Conservation (phyloP, 2,329 filamentous ascomycete species). For the Colletotrichum kahawae region DNA sequence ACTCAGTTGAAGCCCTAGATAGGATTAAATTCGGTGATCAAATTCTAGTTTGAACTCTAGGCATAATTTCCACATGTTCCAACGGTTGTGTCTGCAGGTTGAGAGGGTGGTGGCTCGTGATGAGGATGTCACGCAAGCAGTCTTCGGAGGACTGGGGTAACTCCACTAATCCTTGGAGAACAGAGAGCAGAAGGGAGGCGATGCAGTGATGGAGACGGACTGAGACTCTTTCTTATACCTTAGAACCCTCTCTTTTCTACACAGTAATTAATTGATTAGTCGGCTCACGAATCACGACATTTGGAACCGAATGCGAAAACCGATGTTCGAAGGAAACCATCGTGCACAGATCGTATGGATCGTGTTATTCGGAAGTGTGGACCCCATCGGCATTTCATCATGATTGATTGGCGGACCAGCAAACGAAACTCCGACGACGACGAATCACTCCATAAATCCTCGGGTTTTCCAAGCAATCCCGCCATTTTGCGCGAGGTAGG, state of each 20-base stretch:
- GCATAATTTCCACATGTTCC: background rate
- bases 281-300: background rate
- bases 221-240: background rate
- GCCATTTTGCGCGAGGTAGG: background rate
- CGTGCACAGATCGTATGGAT: background rate
- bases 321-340: background rate
- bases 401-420: background rate
- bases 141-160: background rate
- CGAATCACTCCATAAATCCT: background rate
- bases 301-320: background rate
- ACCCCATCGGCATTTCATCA: background rate
- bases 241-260: background rate
- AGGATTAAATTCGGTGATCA: background rate
- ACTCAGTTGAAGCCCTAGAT: background rate
- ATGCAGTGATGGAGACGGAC: no score
- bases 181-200: no score
- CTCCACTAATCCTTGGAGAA: background rate
- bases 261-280: background rate
- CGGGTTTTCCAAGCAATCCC: background rate
- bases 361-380: background rate
- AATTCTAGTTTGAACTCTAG: background rate
- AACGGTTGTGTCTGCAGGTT: accelerated
- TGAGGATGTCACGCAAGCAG: background rate
- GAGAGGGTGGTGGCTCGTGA: background rate
- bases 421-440: background rate